Evolutionary conservation across 331 rosid species (phyloP), one percentile per base, ranked within the genome.

Genomic region (Pyracantha coccinea): DNA sequence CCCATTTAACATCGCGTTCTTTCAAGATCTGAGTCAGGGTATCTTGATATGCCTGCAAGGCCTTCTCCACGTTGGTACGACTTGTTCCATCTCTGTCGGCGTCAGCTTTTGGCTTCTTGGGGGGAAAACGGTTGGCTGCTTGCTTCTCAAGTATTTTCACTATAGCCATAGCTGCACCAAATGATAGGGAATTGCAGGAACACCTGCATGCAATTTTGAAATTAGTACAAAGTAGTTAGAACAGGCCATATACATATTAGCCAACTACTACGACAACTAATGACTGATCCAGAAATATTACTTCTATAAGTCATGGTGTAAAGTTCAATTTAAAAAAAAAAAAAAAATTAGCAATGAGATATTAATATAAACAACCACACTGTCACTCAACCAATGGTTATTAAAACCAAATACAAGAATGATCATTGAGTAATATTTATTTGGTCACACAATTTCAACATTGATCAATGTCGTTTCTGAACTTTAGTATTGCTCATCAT

Each of bases 41-140:
- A 21, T 67, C 50, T 19, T 54, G 53, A 41, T 57, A 85, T 4
- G 19, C 23, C 4, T 2, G 1, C 75, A 87, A 73, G 32, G 84
- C 78, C 59, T 71, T 28, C 10, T 55, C 16, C 62, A 85, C 86
- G 53, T 54, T 19, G 50, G 50, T 12, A 53, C 21, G 59, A 53
- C 20, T 53, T 53, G 14, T 20, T 53, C 59, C 24, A 19, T 53
- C 59, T 53, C 14, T 19, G 19, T 53, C 24, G 21, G 0, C 50
- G 5, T 53, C 59, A 53, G 2, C 59, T 59, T 23, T 68, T 2
- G 7, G 70, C 25, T 52, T 33, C 75, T 69, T 69, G 20, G 29
- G 31, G 8, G 33, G 60, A 17, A 1, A 21, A 35, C 57, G 2
- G 23, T 33, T 20, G 25, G 5, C 27, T 33, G 8, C 69, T 44